phyloP scores from a whole-genome alignment of 371 early-diverging fungal genomes.

The Paraphysoderma sedebokerense region DNA sequence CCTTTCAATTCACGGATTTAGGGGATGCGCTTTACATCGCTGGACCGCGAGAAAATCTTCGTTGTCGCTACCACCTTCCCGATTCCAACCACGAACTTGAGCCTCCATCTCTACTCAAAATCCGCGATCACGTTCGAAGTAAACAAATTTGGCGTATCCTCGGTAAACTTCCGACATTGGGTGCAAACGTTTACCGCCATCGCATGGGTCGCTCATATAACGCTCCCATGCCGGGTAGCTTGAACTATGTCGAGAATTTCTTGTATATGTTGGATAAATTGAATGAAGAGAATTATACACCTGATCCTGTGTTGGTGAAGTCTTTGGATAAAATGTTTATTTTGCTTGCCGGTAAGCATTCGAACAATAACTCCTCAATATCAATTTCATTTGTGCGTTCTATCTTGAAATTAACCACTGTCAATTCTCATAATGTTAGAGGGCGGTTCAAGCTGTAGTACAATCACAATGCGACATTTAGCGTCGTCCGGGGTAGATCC shows the following conservation, averaged over 20 bases:
- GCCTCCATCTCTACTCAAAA: constrained; percentile 12
- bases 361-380: too few species aligned
- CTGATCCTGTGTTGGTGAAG: constrained; percentile 14
- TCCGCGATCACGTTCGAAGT: constrained; percentile 10
- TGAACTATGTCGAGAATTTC: constrained; percentile 15
- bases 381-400: not conserved
- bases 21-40: not conserved
- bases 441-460: too few species aligned
- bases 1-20: not conserved
- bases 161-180: constrained; percentile 29
- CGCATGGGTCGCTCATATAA: constrained; percentile 24
- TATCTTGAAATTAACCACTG: constrained; percentile 1
- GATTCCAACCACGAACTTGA: constrained; percentile 6
- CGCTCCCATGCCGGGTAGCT: constrained; percentile 13
- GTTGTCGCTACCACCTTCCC: not conserved
- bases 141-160: constrained; percentile 19
- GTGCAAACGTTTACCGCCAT: constrained; percentile 18
- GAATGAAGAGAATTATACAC: constrained; percentile 17
- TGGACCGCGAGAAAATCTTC: not conserved
- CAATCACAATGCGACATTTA: constrained; percentile 27
- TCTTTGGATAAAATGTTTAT: constrained; percentile 23
- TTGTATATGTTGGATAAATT: constrained; percentile 17
- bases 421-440: too few species aligned
- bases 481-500: constrained; percentile 23
- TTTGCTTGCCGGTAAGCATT: constrained; percentile 26